Evolutionary conservation across 2,329 filamentous ascomycete genomes (phyloP), one percentile per base, ranked within the genome.

Genomic region (Colletotrichum spaethianum): DNA sequence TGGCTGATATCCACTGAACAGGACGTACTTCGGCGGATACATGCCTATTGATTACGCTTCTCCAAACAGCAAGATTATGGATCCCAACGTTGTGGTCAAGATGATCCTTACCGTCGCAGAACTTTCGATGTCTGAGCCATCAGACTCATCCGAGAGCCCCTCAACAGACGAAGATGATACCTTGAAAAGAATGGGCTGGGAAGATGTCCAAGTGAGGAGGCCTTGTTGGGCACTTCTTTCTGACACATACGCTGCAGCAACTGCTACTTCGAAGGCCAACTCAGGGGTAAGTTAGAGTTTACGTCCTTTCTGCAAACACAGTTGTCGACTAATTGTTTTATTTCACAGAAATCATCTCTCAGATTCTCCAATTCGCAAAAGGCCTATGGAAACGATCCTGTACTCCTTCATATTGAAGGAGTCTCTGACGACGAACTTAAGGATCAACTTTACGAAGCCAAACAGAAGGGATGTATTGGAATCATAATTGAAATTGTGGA

Each of bases 401-500:
- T 75, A 16, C 46, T 75, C 3, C 63, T 77, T 11, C 74, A 77
- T 11, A 67, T 74, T 20, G 72, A 73, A 36, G 72, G 75, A 31
- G 62, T 74, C 1, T 70, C 72, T 8, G 68, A 75, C 9, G 64
- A 71, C 31, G 70, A 72, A 6, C 26, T 77, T 18, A 72, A 74
- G 11, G 50, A 70, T 0, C 75, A 75, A 48, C 63, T 78, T 16
- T 70, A 65, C 1, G 72, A 65, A 20, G 76, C 76, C 3, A 78
- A 75, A 53, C 40, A 70, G 4, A 73, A 71, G 28, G 76, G 76
- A 0, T 76, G 74, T 55, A 76, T 77, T 20, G 76, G 75, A 1
- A 70, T 78, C 26, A 38, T 77, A 14, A 64, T 77, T 23, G 76
- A 77, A 9, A 75, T 77, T 33, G 74, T 78, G 6, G 72, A 73